phyloP scores from a whole-genome alignment of 495 filamentous ascomycete genomes.

The Xylona heveae region DNA sequence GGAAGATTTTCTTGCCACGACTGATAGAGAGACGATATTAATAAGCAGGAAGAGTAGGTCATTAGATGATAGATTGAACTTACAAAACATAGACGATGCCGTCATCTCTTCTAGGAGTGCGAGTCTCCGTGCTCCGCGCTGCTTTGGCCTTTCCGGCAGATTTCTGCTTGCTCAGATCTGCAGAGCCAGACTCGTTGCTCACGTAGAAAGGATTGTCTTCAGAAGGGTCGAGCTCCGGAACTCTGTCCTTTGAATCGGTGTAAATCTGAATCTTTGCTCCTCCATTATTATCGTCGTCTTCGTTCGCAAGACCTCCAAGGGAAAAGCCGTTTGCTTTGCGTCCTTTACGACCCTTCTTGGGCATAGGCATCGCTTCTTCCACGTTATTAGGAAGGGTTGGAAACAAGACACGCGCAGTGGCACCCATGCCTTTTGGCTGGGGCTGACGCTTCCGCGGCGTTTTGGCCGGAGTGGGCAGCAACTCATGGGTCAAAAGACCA shows the following conservation, averaged over 20 bases:
- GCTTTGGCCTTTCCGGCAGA: too few relatives aligned
- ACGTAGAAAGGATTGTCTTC: slow-evolving; percentile 59
- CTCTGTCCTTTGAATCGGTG: slow-evolving; percentile 71
- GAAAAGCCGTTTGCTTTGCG: slow-evolving; percentile 39
- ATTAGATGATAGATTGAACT: slow-evolving; percentile 23
- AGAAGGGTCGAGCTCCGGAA: slow-evolving; percentile 46
- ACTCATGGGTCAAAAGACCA: slow-evolving; percentile 19
- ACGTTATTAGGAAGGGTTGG: slow-evolving; percentile 19
- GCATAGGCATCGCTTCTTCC: slow-evolving; percentile 36
- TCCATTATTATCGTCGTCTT: slow-evolving; percentile 24
- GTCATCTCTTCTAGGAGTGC: slow-evolving; percentile 42
- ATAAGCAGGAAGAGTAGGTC: not conserved
- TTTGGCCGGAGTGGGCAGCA: slow-evolving; percentile 79
- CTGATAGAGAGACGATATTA: slow-evolving; percentile 22
- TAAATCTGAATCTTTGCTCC: slow-evolving; percentile 53
- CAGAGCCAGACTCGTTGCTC: slow-evolving; percentile 19
- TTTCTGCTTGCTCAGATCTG: slow-evolving; percentile 19
- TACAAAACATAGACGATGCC: slow-evolving; percentile 79
- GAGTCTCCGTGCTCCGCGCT: too few relatives aligned
- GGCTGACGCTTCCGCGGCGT: slow-evolving; percentile 58
- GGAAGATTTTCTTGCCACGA: slow-evolving; percentile 78
- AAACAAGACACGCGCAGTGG: slow-evolving; percentile 61
- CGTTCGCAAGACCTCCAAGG: slow-evolving; percentile 40
- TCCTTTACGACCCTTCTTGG: slow-evolving; percentile 29
- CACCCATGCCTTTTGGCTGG: slow-evolving; percentile 28